Base-by-base conservation (phyloP, 441 rosid species). In the Adansonia rubrostipa region DNA sequence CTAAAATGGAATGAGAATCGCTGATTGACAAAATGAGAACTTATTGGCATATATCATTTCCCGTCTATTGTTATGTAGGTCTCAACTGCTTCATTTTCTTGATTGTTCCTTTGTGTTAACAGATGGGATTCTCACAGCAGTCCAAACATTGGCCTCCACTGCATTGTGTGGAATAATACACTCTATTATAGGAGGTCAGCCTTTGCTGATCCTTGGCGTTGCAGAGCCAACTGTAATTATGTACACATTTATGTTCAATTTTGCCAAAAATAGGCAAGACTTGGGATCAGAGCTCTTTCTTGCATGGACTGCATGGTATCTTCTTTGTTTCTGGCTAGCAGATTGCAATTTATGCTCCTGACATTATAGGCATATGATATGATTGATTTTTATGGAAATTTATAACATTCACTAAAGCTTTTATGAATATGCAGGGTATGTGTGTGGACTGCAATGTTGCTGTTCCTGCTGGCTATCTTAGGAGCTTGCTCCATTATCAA, bases 151-250 rank as follows among this genome's bases (percentile, higher is more conserved):
- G 83, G 92, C 89, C 33, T 91, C 95, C 4, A 89, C 95, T 0
- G 93, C 95, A 54, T 78, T 91, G 22, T 91, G 95, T 78, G 95
- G 95, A 75, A 83, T 88, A 57, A 87, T 86, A 77, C 95, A 91
- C 76, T 89, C 95, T 14, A 79, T 89, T 33, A 68, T 89, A 9
- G 95, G 95, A 69, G 95, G 95, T 48, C 93, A 91, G 79, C 95
- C 92, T 40, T 80, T 91, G 81, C 76, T 91, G 83, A 89, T 91
- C 80, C 93, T 88, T 73, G 95, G 95, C 68, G 95, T 91, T 74
- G 95, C 95, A 47, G 95, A 91, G 80, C 95, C 93, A 64, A 91
- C 95, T 53, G 92, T 91, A n/a, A 86, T 91, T 17, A 89, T 91
- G 95, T 91, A 91, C 86, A 89, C 92, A 9, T 91, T 89, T 87